Evolutionary conservation across 495 filamentous ascomycete genomes (phyloP).

Genomic region (Penicillium pulvis): DNA sequence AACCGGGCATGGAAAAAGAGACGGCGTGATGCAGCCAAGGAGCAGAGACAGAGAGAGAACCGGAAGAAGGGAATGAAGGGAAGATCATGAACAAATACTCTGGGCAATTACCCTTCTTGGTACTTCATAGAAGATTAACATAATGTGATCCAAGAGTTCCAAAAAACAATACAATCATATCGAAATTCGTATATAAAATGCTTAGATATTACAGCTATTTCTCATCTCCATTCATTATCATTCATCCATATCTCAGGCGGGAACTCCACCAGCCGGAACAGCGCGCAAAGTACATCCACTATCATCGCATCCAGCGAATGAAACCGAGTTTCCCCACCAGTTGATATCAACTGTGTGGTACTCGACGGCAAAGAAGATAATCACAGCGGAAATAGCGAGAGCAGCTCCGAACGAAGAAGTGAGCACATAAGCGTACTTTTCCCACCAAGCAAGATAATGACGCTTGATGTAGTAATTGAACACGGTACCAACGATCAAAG

Average conservation of each 20-base stretch:
- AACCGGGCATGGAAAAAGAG: conserved; percentile 91
- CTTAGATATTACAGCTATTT: too few species aligned
- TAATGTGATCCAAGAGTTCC: neutral
- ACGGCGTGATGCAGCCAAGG: conserved; percentile 78
- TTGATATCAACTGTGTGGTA: conserved; percentile 38
- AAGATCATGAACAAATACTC: conserved; percentile 30
- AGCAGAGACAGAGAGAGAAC: conserved; percentile 85
- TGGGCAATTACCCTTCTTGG: neutral
- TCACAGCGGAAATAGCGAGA: conserved; percentile 56
- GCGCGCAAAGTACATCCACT: neutral
- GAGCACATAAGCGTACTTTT: conserved; percentile 67
- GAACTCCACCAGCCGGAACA: conserved; percentile 3
- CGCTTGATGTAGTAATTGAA: conserved; percentile 60
- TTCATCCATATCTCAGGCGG: neutral
- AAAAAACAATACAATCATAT: too few species aligned
- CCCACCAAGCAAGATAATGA: conserved; percentile 60
- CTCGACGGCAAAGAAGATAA: conserved; percentile 55
- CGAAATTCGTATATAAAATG: too few species aligned
- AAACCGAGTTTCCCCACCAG: conserved; percentile 11
- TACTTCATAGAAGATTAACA: neutral
- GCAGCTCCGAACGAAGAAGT: conserved; percentile 61
- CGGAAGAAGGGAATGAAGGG: conserved; percentile 57
- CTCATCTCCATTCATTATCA: neutral
- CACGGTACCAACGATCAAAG: conserved; percentile 46
- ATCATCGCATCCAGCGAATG: conserved; percentile 10